A percentile compares a stretch with the other conserved stretches of the same genome.
Evolutionary conservation across 202 grass and related monocot genomes (phyloP).

Genomic region (Musa balbisiana): DNA sequence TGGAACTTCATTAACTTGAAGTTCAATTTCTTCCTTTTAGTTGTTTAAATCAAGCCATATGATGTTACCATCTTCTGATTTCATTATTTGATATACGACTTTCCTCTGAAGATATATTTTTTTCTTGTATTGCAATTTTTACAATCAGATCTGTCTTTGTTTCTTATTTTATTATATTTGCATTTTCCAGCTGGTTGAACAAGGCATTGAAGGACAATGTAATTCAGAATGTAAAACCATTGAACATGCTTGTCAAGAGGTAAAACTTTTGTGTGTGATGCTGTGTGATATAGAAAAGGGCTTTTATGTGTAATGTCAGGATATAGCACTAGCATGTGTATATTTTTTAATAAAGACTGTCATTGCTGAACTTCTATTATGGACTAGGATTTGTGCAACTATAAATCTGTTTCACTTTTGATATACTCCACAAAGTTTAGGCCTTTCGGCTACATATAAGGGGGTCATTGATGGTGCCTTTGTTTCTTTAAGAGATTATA

Average conservation of each 20-base stretch:
- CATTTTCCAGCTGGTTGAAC: slow-evolving; percentile 66
- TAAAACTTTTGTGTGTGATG: slow-evolving; percentile 9
- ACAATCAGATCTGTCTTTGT: background rate
- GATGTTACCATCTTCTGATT: background rate
- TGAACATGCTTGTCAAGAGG: slow-evolving; percentile 89
- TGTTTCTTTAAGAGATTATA: too few species aligned
- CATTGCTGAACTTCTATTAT: too few species aligned
- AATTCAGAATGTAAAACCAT: slow-evolving; percentile 94
- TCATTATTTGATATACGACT: background rate
- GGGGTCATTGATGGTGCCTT: too few species aligned
- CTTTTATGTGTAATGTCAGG: too few species aligned
- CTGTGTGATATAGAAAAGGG: too few species aligned
- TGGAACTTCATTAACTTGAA: background rate
- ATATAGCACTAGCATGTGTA: too few species aligned
- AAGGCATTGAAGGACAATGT: slow-evolving; percentile 87
- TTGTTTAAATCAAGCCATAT: background rate
- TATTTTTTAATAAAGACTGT: too few species aligned
- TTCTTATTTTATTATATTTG: background rate
- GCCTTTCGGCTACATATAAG: too few species aligned
- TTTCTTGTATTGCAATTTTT: background rate
- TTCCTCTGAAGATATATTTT: background rate
- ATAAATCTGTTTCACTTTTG: too few species aligned
- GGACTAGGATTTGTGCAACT: too few species aligned
- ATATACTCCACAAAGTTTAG: too few species aligned
- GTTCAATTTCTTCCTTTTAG: background rate